Base-by-base conservation (phyloP, 1,139 yeast species). In the Saccharomyces pastorianus region DNA sequence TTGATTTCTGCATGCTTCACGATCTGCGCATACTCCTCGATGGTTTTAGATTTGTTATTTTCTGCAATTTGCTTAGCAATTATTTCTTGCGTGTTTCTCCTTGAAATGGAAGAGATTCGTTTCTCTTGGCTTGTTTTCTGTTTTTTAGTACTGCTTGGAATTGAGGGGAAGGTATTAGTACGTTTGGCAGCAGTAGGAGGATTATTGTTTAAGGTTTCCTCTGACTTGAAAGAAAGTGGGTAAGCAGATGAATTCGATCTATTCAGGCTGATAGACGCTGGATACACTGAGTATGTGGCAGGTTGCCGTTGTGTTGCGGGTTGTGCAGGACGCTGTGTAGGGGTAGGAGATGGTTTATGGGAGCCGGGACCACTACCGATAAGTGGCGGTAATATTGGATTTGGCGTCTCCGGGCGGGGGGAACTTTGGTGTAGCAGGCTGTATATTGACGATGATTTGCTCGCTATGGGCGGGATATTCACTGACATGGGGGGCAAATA, bases 1-100 rank as follows among this genome's bases (percentile, higher is more conserved):
- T 66, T 61, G 41, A 64, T 52, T 55, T 68, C 71, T 1, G 71
- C 67, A 47, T 64, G 61, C 41, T 63, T 59, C 11, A 68, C 70
- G 13, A 64, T 58, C 8, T 61, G 51, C 1, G 70, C 69, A 54
- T 66, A 68, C 46, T 67, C 67, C 7, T 63, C 52, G 6, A 66
- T 60, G 5, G 70, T 67, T 38, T 58, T 60, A 49, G 62, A 59
- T 38, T 63, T 58, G 53, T 64, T 62, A 53, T 62, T 58, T 51
- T 63, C 59, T 3, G 70, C 71, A 23, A 65, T 62, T 23, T 58
- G 54, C 49, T 64, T 64, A 17, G 69, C 64, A 20, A 38, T 38
- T 2, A 38, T 38, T 20, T 38, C 44, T 9, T 38, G 44, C 7
- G 44, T 38, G 26, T 38, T 38, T 20, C 44, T 17, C 44, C 44